Percentiles rank a stretch among this genome's conserved stretches.
Conservation (phyloP, 129 eudicot genomes). For the Centella asiatica region DNA sequence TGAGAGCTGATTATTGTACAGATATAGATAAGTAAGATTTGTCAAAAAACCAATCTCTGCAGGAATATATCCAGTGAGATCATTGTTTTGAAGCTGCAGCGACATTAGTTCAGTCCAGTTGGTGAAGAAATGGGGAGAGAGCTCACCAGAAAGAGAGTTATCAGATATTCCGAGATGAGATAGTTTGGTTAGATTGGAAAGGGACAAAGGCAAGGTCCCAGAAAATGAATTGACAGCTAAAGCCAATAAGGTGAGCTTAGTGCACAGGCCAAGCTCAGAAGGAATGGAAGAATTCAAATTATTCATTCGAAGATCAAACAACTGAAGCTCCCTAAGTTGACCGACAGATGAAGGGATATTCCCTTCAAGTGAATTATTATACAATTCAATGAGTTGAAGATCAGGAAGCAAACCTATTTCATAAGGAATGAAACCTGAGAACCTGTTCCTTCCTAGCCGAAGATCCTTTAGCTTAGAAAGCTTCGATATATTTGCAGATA, state of each 20-base stretch:
- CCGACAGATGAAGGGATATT: constrained; percentile 64
- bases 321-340: constrained; percentile 34
- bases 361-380: constrained; percentile 44
- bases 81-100: constrained; percentile 19
- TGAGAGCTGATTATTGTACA: constrained; percentile 14
- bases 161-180: constrained; percentile 34
- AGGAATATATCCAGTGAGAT: constrained; percentile 15
- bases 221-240: constrained; percentile 45
- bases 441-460: constrained; percentile 24
- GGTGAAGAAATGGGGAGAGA: constrained; percentile 13
- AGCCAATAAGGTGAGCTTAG: constrained; percentile 42
- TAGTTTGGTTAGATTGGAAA: constrained; percentile 46
- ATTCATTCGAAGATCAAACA: constrained; percentile 42
- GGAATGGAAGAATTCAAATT: constrained; percentile 53
- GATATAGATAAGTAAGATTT: not conserved
- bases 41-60: constrained; percentile 10
- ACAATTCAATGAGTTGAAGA: constrained; percentile 41
- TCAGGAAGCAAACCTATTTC: constrained; percentile 24
- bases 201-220: constrained; percentile 51
- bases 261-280: constrained; percentile 49
- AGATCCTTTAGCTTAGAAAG: constrained; percentile 42
- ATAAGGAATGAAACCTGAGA: constrained; percentile 44
- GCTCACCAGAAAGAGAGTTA: constrained; percentile 8
- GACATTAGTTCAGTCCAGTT: constrained; percentile 17
- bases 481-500: constrained; percentile 33